These are phyloP conservation scores for Oryza punctata DNA, from an alignment of 176 grass and related monocot species.

Conservation along the genomic window DNA sequence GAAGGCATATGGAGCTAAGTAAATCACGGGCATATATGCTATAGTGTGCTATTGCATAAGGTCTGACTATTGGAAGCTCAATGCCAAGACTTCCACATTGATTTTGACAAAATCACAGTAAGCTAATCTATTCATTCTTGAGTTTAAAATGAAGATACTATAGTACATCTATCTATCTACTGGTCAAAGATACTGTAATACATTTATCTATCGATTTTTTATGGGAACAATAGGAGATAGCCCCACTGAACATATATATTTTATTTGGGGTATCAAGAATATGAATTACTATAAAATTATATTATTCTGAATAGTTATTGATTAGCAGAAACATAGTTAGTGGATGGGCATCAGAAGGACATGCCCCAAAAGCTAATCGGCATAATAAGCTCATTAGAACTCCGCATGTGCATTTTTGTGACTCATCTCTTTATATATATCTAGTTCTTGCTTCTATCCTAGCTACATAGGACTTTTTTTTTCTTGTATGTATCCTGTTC, in stretches of 20 bases:
- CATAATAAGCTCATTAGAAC: conserved; percentile 11
- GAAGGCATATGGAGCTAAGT: background rate
- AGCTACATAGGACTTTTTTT: background rate
- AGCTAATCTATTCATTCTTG: background rate
- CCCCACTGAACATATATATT: background rate
- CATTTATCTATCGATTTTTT: background rate
- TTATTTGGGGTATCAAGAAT: conserved; percentile 14
- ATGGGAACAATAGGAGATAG: background rate
- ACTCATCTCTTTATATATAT: background rate
- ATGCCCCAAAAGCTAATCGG: background rate
- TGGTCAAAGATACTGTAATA: too few species aligned
- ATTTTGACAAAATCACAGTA: background rate
- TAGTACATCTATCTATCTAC: background rate
- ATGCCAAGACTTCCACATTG: background rate
- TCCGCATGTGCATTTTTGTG: background rate
- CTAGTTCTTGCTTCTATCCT: background rate
- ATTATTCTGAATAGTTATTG: conserved; percentile 6
- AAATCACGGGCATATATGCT: background rate
- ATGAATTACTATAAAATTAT: background rate
- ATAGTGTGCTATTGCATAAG: conserved; percentile 19
- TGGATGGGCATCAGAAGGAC: background rate
- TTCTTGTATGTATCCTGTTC: conserved; percentile 20
- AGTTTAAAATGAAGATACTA: conserved; percentile 3
- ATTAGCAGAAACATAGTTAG: conserved; percentile 17
- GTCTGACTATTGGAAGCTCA: conserved; percentile 16